Base-by-base conservation (phyloP, 352 stramenopile genomes). In the Phytophthora tubulina region DNA sequence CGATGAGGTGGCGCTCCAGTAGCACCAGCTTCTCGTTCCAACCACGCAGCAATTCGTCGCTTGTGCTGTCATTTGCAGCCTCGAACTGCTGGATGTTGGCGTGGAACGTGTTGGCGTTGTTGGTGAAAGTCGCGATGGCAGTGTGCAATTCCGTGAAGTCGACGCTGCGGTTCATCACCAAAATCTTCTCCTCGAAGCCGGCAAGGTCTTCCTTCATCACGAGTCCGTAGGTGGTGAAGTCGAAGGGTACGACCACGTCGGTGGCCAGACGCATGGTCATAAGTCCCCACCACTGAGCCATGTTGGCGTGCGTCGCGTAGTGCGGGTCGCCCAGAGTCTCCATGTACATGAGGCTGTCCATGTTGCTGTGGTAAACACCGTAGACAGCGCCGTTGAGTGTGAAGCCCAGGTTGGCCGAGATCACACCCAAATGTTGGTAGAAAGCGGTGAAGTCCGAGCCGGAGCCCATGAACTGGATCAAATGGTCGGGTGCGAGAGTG, bases 351-450 rank as follows among this genome's bases (percentile, higher is more conserved):
- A 95, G 78, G 46, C 76, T 93, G 76, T 97, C 90, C 78, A 95
- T 97, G 32, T 91, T 86, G 54, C 75, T 91, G 73, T 97, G 90
- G 71, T 97, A 95, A 13, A 79, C 72, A 31, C 89, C 89, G 76
- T 96, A 95, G 1, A 62, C 63, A 0, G 53, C 72, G 3, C 63
- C 53, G 7, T 49, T 73, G 15, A 72, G 31, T 13, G 56, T 61
- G 62, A 93, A 95, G 6, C 55, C 73, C 48, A 97, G 78, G 64
- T 96, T 87, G 10, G 91, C 78, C 14, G 79, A 92, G 21, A 88
- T 81, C 55, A 97, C 93, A 50, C 91, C 91, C 21, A 96, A 74
- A 61, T 94, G 85, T 64, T 93, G 81, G 53, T 96, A 82, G 70
- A 97, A 97, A 2, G 84, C 81, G 31, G 86, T 93, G 65, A 90